Conservation (phyloP, 2,329 filamentous ascomycete species). For the Sphaceloma murrayae region DNA sequence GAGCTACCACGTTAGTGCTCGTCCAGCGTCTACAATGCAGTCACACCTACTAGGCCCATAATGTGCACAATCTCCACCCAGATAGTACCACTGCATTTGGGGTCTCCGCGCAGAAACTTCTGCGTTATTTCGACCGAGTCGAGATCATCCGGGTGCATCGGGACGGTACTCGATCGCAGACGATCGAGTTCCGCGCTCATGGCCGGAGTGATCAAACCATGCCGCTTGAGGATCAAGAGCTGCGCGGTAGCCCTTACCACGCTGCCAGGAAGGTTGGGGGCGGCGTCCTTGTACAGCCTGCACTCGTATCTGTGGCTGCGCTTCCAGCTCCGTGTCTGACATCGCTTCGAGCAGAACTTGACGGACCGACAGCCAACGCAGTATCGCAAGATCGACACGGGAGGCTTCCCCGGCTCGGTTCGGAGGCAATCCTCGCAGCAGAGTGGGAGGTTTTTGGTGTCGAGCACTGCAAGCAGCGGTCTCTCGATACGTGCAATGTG, state of each 20-base stretch:
- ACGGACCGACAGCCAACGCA: constrained; percentile 51
- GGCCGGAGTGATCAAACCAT: constrained; percentile 30
- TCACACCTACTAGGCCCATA: neutral
- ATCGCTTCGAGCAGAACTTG: constrained; percentile 49
- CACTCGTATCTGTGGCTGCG: constrained; percentile 52
- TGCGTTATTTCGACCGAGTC: no score
- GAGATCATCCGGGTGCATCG: no score
- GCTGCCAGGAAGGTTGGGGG: constrained; percentile 46
- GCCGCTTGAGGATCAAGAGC: constrained; percentile 39
- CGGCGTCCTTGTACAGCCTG: constrained; percentile 38
- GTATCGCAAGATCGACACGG: constrained; percentile 35
- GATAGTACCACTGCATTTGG: neutral
- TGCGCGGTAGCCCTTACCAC: constrained; percentile 48
- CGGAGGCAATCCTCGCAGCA: constrained; percentile 48
- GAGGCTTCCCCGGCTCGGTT: constrained; percentile 25
- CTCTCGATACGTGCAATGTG: constrained; percentile 41
- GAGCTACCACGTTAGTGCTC: constrained; percentile 32
- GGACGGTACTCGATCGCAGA: no score
- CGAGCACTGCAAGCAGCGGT: constrained; percentile 47
- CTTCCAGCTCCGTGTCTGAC: constrained; percentile 52
- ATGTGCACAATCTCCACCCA: neutral
- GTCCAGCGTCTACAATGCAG: neutral
- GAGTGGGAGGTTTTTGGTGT: constrained; percentile 38
- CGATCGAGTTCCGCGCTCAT: no score
- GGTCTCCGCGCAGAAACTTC: no score